Conservation (phyloP, 2,329 filamentous ascomycete genomes). For the Pleurostoma richardsiae region DNA sequence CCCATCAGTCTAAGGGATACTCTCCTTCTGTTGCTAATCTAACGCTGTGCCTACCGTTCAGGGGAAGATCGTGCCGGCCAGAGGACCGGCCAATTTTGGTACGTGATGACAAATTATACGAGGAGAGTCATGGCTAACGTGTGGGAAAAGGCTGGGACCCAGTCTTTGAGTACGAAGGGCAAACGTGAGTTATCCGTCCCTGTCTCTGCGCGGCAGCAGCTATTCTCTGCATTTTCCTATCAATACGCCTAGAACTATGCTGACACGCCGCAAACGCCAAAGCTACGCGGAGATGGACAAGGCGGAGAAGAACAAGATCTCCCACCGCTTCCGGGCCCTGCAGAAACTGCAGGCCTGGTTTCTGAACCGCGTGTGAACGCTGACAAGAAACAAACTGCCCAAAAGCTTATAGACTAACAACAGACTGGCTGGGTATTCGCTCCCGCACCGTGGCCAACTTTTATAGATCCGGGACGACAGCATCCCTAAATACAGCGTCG, state of each 20-base stretch:
- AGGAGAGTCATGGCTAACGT: neutral
- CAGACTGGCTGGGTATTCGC: too few species aligned
- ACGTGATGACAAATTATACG: constrained; percentile 24
- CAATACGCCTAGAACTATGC: neutral
- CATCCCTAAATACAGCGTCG: too few species aligned
- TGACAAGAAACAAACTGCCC: too few species aligned
- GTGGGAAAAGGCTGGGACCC: constrained; percentile 77
- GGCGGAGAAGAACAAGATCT: constrained; percentile 82
- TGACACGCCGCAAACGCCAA: constrained; percentile 3
- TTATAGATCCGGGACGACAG: too few species aligned
- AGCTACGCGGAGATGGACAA: constrained; percentile 94
- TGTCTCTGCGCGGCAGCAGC: too few species aligned
- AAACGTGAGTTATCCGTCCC: constrained; percentile 53
- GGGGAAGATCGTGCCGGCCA: constrained; percentile 76
- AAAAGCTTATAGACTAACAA: too few species aligned
- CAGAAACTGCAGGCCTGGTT: constrained; percentile 83
- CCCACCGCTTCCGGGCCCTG: constrained; percentile 84
- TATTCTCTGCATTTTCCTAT: neutral
- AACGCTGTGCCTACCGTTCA: constrained; percentile 12
- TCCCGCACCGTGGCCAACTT: too few species aligned
- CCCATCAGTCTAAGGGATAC: too few species aligned
- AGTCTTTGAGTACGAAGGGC: constrained; percentile 87
- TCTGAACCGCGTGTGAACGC: constrained; percentile 31
- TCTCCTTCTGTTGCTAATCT: too few species aligned
- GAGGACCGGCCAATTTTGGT: constrained; percentile 82